These are phyloP conservation scores for Arthrobotrys musiformis DNA, from an alignment of 2,329 filamentous ascomycete species.

Conservation along the genomic window DNA sequence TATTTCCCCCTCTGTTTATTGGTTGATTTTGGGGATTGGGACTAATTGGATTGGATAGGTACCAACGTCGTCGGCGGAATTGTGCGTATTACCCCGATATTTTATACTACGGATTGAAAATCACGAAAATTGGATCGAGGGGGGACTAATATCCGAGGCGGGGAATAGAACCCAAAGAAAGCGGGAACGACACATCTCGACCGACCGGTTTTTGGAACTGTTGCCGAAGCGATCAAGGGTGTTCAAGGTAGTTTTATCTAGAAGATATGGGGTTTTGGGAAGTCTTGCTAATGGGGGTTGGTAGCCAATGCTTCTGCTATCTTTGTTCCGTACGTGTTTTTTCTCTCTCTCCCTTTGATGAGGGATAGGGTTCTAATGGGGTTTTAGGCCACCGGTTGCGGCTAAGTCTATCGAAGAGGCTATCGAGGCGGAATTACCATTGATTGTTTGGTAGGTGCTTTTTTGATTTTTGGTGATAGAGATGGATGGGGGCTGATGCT, in stretches of 20 bases:
- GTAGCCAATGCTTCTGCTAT: constrained; percentile 91
- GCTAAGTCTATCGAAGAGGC: constrained; percentile 97
- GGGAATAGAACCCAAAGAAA: constrained; percentile 85
- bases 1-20: constrained; percentile 64
- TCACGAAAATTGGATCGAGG: not conserved
- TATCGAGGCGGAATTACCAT: constrained; percentile 87
- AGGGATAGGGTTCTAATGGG: constrained; percentile 22
- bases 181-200: constrained; percentile 89
- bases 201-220: constrained; percentile 90
- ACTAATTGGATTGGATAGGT: constrained; percentile 67
- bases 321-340: constrained; percentile 83
- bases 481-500: not conserved
- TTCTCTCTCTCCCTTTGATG: too few relatives aligned
- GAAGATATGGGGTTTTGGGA: not conserved
- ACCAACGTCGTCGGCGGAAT: constrained; percentile 98
- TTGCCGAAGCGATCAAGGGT: constrained; percentile 86
- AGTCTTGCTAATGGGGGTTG: constrained; percentile 61
- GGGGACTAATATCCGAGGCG: not conserved
- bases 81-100: constrained; percentile 44
- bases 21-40: constrained; percentile 37
- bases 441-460: constrained; percentile 79
- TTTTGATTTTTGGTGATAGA: not conserved
- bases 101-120: not conserved
- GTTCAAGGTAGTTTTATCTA: constrained; percentile 65
- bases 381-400: constrained; percentile 81